Evolutionary conservation across 2,329 filamentous ascomycete species (phyloP), one percentile per base, ranked within the genome.

Genomic region (Tolypocladium amazonense): DNA sequence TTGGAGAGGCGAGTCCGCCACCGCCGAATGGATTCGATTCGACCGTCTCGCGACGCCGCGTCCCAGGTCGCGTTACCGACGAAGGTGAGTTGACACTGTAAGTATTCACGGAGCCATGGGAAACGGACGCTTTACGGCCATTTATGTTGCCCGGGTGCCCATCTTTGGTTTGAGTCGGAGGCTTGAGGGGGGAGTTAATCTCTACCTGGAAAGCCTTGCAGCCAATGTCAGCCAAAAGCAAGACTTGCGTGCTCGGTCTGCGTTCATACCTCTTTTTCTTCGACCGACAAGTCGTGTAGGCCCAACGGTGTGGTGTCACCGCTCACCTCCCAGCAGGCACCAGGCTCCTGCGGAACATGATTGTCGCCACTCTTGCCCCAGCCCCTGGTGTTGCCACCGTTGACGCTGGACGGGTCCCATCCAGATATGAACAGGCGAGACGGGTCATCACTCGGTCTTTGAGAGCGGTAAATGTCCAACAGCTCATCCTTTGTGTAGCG

Each of bases 141-240:
- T 88, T 87, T 14, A 79, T 80, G 71, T 82, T 72, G 74, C 81
- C 72, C 72, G 81, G 71, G 72, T 80, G 73, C 76, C 85, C 77
- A 50, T 84, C 81, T 67, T 87, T 86, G 62, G 90, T 93, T 69
- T 90, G 88, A 38, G 86, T 84, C 25, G 90, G 89, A 11, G 90
- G 88, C 75, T 97, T 97, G 66, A 97, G 79, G 39, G 92, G 89
- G 41, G 94, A 97, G 73, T 97, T 99, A 70, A 99, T 92, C 64
- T 95, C 94, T 57, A 83, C 84, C 57, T 85, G 76, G 74, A 97
- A 97, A 63, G 89, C 78, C 88, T 72, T 72, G 52, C 50, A 12
- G 45, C 5, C 15, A 20, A 23, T 33, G 47, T 43, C 25, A 62
- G 27, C 50, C 35, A 45, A 25, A 55, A 27, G 20, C 39, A 23